Conservation (phyloP, 148 eudicot species). For the Diospyros lotus region DNA sequence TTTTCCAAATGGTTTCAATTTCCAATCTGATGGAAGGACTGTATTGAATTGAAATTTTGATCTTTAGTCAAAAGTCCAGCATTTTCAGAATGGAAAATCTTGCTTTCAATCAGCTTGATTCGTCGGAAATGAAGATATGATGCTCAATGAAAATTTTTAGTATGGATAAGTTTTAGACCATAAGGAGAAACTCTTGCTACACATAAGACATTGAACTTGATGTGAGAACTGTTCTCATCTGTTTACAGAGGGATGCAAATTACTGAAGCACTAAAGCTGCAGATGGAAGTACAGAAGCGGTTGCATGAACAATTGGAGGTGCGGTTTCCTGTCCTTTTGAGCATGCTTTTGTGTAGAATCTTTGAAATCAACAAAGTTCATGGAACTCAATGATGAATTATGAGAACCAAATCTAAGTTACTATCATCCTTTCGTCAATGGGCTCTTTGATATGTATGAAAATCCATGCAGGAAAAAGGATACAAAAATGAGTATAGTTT, state of each 20-base stretch:
- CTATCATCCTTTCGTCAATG: background rate
- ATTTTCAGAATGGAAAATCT: background rate
- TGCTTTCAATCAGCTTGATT: background rate
- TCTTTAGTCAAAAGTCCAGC: background rate
- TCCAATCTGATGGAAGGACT: no score
- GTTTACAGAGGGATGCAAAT: constrained; percentile 44
- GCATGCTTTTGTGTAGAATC: background rate
- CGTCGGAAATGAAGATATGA: background rate
- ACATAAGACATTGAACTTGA: background rate
- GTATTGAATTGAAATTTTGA: no score
- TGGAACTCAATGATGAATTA: background rate
- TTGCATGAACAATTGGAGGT: constrained; percentile 65
- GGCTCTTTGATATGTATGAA: no score
- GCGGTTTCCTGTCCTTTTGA: constrained; percentile 13
- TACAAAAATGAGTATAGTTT: background rate
- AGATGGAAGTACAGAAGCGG: constrained; percentile 61
- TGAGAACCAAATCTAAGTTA: background rate
- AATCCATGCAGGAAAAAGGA: background rate
- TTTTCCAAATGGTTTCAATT: no score
- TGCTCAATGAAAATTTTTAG: background rate
- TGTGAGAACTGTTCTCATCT: constrained; percentile 4
- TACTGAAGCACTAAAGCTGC: constrained; percentile 54
- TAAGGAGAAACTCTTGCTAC: no score
- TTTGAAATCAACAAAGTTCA: background rate
- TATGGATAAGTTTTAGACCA: background rate